These are phyloP conservation scores for Colletotrichum tropicicola DNA, from an alignment of 2,329 filamentous ascomycete genomes.

Conservation along the genomic window DNA sequence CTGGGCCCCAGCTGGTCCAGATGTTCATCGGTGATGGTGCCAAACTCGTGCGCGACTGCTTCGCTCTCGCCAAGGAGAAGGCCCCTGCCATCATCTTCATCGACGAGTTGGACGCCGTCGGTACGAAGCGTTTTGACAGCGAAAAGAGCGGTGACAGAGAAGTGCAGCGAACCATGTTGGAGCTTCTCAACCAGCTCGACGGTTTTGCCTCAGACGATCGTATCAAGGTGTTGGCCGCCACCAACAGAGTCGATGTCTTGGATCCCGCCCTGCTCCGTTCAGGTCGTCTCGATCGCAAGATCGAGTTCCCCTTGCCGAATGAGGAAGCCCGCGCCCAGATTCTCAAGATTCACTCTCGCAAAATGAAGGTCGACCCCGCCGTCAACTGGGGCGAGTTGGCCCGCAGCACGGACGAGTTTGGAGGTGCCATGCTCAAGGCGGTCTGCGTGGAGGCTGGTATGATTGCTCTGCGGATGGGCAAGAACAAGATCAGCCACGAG, in stretches of 20 bases:
- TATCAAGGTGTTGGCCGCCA: constrained; percentile 95
- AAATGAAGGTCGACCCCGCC: constrained; percentile 94
- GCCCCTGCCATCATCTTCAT: constrained; percentile 99
- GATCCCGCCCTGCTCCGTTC: constrained; percentile 92
- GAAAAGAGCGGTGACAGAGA: constrained; percentile 98
- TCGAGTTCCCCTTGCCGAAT: constrained; percentile 97
- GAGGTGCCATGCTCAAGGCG: constrained; percentile 96
- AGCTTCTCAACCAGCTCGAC: constrained; percentile 97
- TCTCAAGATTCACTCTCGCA: constrained; percentile 94
- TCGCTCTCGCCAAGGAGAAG: constrained; percentile 98
- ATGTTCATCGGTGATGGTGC: constrained; percentile 99
- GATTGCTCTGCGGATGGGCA: constrained; percentile 94
- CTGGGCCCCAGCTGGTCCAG: constrained; percentile 95
- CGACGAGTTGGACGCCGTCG: constrained; percentile 97
- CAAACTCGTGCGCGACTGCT: constrained; percentile 96
- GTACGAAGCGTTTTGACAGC: constrained; percentile 98
- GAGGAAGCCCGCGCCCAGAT: constrained; percentile 98
- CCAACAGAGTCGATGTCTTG: constrained; percentile 92
- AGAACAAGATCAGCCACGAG: constrained; percentile 97
- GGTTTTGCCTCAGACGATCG: constrained; percentile 97
- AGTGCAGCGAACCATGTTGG: constrained; percentile 98
- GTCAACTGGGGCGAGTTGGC: constrained; percentile 98
- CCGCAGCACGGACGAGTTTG: constrained; percentile 97
- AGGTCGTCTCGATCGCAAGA: constrained; percentile 93
- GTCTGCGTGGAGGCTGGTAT: constrained; percentile 99